Evolutionary conservation across 805 yeast species (phyloP).

Genomic region (Danielia oregonensis): DNA sequence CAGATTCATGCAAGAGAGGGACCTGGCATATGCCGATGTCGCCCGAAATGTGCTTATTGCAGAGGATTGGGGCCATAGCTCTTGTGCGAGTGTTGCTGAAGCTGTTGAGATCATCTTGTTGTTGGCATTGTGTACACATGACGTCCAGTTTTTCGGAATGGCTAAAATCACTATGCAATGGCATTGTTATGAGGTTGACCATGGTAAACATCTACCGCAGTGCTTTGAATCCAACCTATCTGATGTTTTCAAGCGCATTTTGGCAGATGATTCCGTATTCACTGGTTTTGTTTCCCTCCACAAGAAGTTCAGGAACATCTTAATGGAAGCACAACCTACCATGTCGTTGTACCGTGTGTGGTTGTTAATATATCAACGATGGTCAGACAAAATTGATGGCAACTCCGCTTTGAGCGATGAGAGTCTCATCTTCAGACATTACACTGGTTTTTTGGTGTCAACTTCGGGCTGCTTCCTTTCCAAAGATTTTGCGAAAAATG

Average conservation of each 20-base stretch:
- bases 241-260: constrained; percentile 23
- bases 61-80: constrained; percentile 6
- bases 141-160: constrained; percentile 45
- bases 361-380: constrained; percentile 47
- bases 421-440: constrained; percentile 56
- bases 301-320: constrained; percentile 50
- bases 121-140: constrained; percentile 49
- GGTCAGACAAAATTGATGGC: constrained; percentile 36
- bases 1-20: constrained; percentile 28
- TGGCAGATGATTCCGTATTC: constrained; percentile 50
- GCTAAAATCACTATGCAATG: constrained; percentile 39
- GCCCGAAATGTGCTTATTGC: constrained; percentile 11
- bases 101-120: constrained; percentile 50
- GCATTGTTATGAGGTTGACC: constrained; percentile 19
- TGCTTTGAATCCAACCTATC: constrained; percentile 20
- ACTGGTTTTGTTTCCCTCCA: constrained; percentile 75
- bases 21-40: constrained; percentile 12
- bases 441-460: constrained; percentile 70
- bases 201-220: constrained; percentile 2
- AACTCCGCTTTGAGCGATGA: constrained; percentile 29
- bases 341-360: constrained; percentile 38
- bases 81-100: constrained; percentile 27
- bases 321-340: constrained; percentile 33
- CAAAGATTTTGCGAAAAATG: constrained; percentile 22
- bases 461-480: constrained; percentile 59